Percentiles rank a stretch among this genome's conserved stretches.
These are phyloP conservation scores for Globisporangium takayamanum DNA, from an alignment of 352 stramenopile species.

Conservation along the genomic window DNA sequence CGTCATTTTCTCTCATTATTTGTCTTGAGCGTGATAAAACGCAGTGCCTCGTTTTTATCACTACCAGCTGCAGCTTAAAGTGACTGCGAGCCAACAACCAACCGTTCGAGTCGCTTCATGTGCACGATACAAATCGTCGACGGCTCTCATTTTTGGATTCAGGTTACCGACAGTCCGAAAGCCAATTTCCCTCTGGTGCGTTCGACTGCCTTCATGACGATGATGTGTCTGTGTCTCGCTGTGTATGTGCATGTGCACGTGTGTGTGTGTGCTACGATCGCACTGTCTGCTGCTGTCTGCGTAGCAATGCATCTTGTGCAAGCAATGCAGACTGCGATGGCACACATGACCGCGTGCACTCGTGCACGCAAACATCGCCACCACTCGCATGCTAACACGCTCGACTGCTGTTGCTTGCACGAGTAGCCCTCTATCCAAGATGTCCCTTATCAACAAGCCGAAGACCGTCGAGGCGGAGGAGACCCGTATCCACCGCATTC, in stretches of 20 bases:
- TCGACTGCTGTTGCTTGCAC: not conserved
- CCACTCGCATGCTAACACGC: not conserved
- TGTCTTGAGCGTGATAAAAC: not conserved
- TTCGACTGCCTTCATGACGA: not conserved
- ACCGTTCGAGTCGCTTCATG: not conserved
- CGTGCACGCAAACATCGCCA: not conserved
- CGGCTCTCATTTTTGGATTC: conserved; percentile 76
- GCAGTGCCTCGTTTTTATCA: not conserved
- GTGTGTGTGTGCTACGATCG: not conserved
- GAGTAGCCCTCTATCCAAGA: conserved; percentile 83
- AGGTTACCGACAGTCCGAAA: conserved; percentile 87
- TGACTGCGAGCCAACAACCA: not conserved
- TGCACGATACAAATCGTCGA: not conserved
- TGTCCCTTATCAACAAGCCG: conserved; percentile 84
- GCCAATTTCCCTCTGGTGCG: conserved; percentile 40
- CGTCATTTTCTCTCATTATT: not conserved
- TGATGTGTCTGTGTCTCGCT: not conserved
- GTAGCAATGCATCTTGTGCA: not conserved
- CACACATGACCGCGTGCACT: too few relatives aligned
- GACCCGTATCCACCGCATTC: conserved; percentile 93
- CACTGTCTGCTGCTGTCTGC: not conserved
- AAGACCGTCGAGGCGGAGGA: conserved; percentile 84
- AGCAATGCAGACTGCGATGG: not conserved
- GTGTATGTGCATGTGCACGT: not conserved
- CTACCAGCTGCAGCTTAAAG: not conserved